phyloP scores from a whole-genome alignment of 2,329 filamentous ascomycete species.

The Monilinia fructicola region DNA sequence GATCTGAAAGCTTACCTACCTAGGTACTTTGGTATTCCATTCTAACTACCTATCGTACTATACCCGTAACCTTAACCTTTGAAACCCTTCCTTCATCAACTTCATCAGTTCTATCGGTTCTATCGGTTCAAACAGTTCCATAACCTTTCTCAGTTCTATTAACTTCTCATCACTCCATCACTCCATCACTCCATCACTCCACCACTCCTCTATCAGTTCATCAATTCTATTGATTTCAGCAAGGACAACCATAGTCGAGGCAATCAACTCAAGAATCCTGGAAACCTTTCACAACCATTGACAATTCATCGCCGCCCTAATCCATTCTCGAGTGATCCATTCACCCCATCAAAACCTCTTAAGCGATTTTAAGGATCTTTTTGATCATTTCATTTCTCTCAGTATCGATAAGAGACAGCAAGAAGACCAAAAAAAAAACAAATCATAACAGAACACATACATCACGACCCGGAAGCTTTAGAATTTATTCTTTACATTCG shows the following conservation, averaged over 20 bases:
- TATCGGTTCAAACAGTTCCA: too few species aligned
- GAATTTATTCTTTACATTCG: background rate
- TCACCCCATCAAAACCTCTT: background rate
- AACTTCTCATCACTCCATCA: too few species aligned
- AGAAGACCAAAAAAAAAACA: background rate
- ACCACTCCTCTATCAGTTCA: too few species aligned
- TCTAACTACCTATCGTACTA: too few species aligned
- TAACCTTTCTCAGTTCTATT: too few species aligned
- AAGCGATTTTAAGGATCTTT: constrained; percentile 8
- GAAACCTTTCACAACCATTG: background rate
- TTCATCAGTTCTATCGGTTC: too few species aligned
- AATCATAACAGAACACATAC: background rate
- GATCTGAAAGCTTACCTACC: too few species aligned
- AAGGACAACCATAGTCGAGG: background rate
- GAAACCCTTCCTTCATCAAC: background rate
- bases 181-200: too few species aligned
- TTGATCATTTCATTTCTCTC: constrained; percentile 6
- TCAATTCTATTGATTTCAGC: background rate
- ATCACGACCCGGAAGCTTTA: background rate
- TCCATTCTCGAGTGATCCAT: background rate
- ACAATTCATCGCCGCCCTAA: constrained; percentile 5
- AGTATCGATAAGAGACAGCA: constrained; percentile 12
- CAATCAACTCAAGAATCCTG: background rate
- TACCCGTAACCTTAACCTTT: background rate
- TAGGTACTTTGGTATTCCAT: too few species aligned